These are phyloP conservation scores for Diplodia scrobiculata DNA, from an alignment of 2,329 filamentous ascomycete genomes.

Conservation along the genomic window DNA sequence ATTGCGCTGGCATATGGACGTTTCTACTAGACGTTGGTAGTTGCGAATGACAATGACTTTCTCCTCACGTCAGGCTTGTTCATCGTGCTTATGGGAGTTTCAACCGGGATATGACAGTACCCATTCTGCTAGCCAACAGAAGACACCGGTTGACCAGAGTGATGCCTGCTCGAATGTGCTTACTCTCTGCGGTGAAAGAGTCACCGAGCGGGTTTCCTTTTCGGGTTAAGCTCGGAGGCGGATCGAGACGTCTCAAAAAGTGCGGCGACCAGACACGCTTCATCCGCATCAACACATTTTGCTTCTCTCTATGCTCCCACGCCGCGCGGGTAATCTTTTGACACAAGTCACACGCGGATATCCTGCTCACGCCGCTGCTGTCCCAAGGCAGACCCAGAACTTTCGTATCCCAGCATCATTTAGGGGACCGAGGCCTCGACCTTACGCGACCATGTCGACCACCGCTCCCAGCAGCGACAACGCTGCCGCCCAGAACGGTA, in stretches of 20 bases:
- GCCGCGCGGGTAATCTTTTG: conserved; percentile 1
- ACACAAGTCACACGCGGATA: background rate
- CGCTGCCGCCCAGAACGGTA: background rate
- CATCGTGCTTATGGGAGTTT: background rate
- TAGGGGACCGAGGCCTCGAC: background rate
- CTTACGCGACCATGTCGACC: conserved; percentile 5
- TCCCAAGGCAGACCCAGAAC: background rate
- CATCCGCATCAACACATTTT: background rate
- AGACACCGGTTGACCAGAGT: background rate
- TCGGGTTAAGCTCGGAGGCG: conserved; percentile 20
- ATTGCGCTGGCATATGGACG: background rate
- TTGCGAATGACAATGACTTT: conserved; percentile 12
- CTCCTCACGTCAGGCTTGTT: background rate
- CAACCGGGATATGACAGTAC: background rate
- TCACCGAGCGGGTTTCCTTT: conserved; percentile 13
- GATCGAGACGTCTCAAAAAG: conserved; percentile 18
- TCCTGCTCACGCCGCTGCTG: background rate
- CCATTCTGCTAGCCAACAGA: no score
- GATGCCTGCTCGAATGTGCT: background rate
- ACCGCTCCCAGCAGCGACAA: conserved; percentile 3
- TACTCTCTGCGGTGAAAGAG: background rate
- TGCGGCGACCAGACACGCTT: background rate
- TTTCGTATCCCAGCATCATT: background rate
- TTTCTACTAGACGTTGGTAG: conserved; percentile 19
- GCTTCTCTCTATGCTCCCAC: conserved; percentile 15